These are phyloP conservation scores for Monosporascus sp. DNA, from an alignment of 2,329 filamentous ascomycete species.

Conservation along the genomic window DNA sequence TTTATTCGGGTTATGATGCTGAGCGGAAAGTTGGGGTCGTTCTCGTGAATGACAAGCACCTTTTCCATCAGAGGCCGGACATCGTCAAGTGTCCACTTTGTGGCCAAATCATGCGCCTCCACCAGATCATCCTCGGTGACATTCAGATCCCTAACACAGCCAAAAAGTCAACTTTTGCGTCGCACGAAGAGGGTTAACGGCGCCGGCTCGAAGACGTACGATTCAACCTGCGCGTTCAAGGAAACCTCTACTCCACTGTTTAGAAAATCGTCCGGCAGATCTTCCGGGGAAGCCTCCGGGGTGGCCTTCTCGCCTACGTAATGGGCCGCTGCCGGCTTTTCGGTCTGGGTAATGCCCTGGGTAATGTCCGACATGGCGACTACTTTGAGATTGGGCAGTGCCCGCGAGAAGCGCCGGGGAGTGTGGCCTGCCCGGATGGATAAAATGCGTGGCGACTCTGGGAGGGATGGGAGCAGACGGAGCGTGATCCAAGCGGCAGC, in stretches of 20 bases:
- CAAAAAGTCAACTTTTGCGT: neutral
- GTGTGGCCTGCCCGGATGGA: neutral
- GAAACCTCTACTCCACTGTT: neutral
- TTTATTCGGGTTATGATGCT: slow-evolving; percentile 34
- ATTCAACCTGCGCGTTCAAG: neutral
- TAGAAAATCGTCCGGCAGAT: neutral
- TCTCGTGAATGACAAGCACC: slow-evolving; percentile 35
- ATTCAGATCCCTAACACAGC: slow-evolving; percentile 14
- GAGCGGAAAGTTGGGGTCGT: slow-evolving; percentile 43
- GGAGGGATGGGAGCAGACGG: neutral
- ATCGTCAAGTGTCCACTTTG: slow-evolving; percentile 15
- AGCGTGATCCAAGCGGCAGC: neutral
- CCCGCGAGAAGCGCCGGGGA: neutral
- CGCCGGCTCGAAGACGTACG: slow-evolving; percentile 23
- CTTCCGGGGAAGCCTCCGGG: neutral
- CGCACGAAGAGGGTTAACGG: slow-evolving; percentile 14
- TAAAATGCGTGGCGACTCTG: neutral
- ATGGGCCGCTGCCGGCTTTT: neutral
- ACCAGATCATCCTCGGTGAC: slow-evolving; percentile 18
- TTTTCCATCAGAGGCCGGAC: slow-evolving; percentile 27
- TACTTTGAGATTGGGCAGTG: neutral
- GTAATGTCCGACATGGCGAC: neutral
- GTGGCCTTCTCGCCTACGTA: neutral
- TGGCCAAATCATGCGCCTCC: slow-evolving; percentile 17
- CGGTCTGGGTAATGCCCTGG: neutral